These are phyloP conservation scores for Xylaria sp. DNA, from an alignment of 2,329 filamentous ascomycete genomes.

Conservation along the genomic window DNA sequence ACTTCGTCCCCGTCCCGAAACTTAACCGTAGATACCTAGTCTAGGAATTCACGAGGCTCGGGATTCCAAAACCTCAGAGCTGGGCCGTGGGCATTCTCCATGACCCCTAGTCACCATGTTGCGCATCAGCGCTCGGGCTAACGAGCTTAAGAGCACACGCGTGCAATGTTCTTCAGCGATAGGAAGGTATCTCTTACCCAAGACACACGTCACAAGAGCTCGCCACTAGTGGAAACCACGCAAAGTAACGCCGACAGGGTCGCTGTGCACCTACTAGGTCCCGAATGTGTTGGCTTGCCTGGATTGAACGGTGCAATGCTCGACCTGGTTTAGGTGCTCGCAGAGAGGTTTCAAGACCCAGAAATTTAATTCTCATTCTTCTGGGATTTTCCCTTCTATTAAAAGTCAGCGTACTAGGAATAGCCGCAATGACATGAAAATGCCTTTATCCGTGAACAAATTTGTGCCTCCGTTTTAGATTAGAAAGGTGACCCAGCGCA, in stretches of 20 bases:
- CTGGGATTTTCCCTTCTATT: not conserved
- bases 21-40: not conserved
- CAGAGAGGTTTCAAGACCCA: not conserved
- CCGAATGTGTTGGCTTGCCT: not conserved
- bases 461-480: too few species aligned
- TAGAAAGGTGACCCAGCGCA: not conserved
- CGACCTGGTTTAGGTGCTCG: not conserved
- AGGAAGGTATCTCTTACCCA: not conserved
- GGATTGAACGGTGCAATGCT: not conserved
- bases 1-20: not conserved
- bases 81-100: not conserved
- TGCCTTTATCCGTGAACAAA: not conserved
- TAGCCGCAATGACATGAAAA: not conserved
- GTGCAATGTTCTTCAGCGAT: not conserved
- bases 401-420: not conserved
- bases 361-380: not conserved
- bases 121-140: not conserved
- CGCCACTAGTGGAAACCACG: not conserved
- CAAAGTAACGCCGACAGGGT: not conserved
- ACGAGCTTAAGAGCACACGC: not conserved
- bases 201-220: not conserved
- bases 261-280: not conserved
- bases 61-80: not conserved
- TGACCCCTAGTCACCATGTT: not conserved
- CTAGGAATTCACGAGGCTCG: not conserved